Conservation (phyloP, 176 grass and related monocot species). For the Oryza brachyantha region DNA sequence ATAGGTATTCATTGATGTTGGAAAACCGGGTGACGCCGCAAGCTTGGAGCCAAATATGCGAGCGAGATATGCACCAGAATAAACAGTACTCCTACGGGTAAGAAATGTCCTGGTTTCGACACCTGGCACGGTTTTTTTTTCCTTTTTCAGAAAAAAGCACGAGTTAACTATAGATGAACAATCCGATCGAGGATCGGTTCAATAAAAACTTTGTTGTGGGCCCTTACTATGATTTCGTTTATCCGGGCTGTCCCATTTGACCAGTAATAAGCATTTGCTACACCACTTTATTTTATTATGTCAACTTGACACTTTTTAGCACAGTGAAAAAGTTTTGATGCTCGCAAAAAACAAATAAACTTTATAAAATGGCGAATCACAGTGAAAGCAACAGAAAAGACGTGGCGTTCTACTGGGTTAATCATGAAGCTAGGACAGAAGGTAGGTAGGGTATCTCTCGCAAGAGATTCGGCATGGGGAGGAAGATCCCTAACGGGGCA, state of each 20-base stretch:
- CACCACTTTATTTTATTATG: not conserved
- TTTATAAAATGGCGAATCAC: not conserved
- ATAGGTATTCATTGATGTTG: no score
- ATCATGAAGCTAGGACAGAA: conserved; percentile 14
- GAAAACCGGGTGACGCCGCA: no score
- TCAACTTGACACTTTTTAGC: not conserved
- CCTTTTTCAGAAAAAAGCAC: no score
- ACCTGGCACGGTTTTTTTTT: no score
- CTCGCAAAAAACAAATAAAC: not conserved
- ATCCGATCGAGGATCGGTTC: not conserved
- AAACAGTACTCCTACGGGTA: not conserved
- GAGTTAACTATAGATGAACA: not conserved
- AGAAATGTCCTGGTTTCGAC: not conserved
- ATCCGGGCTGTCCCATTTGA: not conserved
- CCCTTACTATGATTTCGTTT: not conserved
- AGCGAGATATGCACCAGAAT: no score
- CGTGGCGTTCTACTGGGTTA: not conserved
- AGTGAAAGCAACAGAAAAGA: not conserved
- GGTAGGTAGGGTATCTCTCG: not conserved
- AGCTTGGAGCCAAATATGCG: no score
- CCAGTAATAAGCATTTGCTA: not conserved
- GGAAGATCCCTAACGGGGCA: not conserved
- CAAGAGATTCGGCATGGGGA: not conserved
- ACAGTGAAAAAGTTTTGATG: not conserved
- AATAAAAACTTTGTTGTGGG: not conserved